A percentile compares a stretch with the other conserved stretches of the same genome.
Conservation (phyloP, 2,329 filamentous ascomycete species). For the Pyricularia pennisetigena region DNA sequence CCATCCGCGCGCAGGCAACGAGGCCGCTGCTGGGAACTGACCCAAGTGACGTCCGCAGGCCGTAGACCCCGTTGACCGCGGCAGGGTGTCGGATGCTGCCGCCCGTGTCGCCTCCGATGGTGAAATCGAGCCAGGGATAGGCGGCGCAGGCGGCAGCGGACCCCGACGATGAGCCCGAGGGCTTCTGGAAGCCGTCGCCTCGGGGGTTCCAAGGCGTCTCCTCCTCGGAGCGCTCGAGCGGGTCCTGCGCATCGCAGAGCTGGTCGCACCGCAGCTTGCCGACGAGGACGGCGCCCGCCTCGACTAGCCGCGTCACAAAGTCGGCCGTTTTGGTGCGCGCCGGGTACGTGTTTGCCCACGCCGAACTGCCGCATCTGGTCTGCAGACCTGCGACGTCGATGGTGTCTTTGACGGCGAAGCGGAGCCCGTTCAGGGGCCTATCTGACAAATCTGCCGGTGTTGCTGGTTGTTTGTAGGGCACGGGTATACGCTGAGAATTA, state of each 20-base stretch:
- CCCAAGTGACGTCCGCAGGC: slow-evolving; percentile 8
- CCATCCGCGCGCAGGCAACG: background rate
- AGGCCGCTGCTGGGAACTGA: background rate
- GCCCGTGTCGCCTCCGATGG: slow-evolving; percentile 29
- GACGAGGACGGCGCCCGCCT: slow-evolving; percentile 44
- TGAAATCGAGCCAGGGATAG: slow-evolving; percentile 35
- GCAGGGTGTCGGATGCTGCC: slow-evolving; percentile 8
- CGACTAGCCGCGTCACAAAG: slow-evolving; percentile 37
- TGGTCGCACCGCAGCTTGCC: slow-evolving; percentile 36
- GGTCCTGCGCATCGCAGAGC: slow-evolving; percentile 27
- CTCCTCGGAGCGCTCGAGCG: slow-evolving; percentile 36
- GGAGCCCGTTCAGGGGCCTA: slow-evolving; percentile 6
- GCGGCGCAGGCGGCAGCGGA: slow-evolving; percentile 25
- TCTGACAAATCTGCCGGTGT: background rate
- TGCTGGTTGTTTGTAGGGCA: slow-evolving; percentile 2
- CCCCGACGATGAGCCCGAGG: slow-evolving; percentile 34
- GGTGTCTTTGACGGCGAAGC: slow-evolving; percentile 7
- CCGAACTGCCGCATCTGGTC: background rate
- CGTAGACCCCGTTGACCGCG: slow-evolving; percentile 28
- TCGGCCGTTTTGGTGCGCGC: slow-evolving; percentile 18
- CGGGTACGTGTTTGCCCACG: background rate
- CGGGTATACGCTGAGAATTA: slow-evolving; percentile 2
- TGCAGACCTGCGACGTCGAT: slow-evolving; percentile 5
- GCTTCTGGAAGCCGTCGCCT: slow-evolving; percentile 35
- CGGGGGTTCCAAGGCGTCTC: slow-evolving; percentile 33